Conservation (phyloP, 768 basidiomycete genomes). For the Auriscalpium microsporum region DNA sequence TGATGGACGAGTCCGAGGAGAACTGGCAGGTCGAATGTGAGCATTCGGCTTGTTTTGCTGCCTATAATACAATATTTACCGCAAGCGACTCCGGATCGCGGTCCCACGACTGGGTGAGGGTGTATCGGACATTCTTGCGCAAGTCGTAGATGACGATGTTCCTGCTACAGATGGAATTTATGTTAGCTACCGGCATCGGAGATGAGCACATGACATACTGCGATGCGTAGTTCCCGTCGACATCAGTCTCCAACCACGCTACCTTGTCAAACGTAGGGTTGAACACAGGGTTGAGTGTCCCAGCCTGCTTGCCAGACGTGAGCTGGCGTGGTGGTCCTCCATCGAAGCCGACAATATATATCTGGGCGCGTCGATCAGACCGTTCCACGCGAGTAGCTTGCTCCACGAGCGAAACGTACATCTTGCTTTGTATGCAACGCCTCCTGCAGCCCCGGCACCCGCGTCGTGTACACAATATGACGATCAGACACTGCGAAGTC, state of each 20-base stretch:
- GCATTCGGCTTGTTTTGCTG: background rate
- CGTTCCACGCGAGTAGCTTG: background rate
- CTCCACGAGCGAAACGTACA: constrained; percentile 28
- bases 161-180: constrained; percentile 31
- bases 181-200: too few relatives aligned
- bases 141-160: constrained; percentile 80
- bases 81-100: constrained; percentile 59
- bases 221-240: constrained; percentile 77
- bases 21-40: constrained; percentile 40
- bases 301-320: constrained; percentile 80
- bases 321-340: constrained; percentile 53
- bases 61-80: constrained; percentile 35
- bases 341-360: constrained; percentile 59
- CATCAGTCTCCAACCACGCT: constrained; percentile 81
- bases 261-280: constrained; percentile 57
- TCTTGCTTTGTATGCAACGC: constrained; percentile 90
- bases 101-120: constrained; percentile 80
- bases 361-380: constrained; percentile 27
- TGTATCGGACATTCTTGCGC: constrained; percentile 53
- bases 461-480: constrained; percentile 76
- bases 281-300: constrained; percentile 64
- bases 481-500: constrained; percentile 68
- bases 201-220: too few relatives aligned
- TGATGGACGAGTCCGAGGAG: constrained; percentile 55
- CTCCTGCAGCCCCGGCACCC: constrained; percentile 66